Conservation (phyloP, 2,329 filamentous ascomycete species). For the Nemania bipapillata region DNA sequence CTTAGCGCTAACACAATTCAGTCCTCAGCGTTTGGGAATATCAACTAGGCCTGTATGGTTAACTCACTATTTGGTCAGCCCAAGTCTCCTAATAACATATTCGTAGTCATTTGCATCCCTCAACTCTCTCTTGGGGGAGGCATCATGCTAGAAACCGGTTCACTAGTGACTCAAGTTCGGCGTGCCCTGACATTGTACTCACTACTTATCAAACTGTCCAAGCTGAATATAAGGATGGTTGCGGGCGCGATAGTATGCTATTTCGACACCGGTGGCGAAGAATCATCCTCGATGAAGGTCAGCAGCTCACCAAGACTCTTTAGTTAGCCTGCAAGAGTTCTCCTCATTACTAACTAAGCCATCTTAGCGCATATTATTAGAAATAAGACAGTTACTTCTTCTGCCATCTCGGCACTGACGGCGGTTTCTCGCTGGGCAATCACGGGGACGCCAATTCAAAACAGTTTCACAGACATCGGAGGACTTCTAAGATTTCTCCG, state of each 20-base stretch:
- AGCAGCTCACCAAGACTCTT: neutral
- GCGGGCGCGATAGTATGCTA: neutral
- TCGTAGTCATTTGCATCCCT: constrained; percentile 14
- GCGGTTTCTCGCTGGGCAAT: constrained; percentile 21
- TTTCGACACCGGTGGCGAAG: constrained; percentile 17
- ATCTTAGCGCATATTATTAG: constrained; percentile 16
- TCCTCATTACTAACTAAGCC: neutral
- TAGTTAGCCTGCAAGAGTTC: neutral
- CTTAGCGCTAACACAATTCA: constrained; percentile 7
- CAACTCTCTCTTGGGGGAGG: constrained; percentile 1
- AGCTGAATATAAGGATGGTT: constrained; percentile 1
- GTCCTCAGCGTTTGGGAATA: constrained; percentile 22
- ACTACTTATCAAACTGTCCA: constrained; percentile 20
- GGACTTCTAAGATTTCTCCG: constrained; percentile 12
- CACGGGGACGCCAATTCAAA: constrained; percentile 20
- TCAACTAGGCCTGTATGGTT: constrained; percentile 12
- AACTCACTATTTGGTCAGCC: neutral
- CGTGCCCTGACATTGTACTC: constrained; percentile 13
- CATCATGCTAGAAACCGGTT: constrained; percentile 9
- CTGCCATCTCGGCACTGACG: constrained; percentile 10
- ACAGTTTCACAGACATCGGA: constrained; percentile 15
- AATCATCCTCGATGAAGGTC: constrained; percentile 26
- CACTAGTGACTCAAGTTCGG: neutral
- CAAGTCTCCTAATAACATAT: neutral
- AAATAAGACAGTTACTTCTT: constrained; percentile 15